Evolutionary conservation across 345 rosid genomes (phyloP).

Genomic region (Rhodomyrtus tomentosa): DNA sequence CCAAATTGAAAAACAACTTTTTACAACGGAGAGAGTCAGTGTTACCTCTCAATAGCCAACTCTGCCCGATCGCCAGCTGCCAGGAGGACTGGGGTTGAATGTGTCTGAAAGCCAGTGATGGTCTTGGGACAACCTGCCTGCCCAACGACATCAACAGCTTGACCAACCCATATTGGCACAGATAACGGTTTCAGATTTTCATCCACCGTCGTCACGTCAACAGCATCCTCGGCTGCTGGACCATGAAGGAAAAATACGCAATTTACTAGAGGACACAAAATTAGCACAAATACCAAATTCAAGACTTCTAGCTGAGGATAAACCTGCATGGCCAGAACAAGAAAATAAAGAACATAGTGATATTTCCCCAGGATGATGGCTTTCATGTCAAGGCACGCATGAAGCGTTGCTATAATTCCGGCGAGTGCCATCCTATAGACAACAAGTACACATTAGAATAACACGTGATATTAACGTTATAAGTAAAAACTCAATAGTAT

Average conservation of each 20-base stretch:
- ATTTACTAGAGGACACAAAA: background rate
- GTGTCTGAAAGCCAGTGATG: slow-evolving; percentile 95
- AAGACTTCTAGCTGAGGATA: background rate
- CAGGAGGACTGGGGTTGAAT: slow-evolving; percentile 85
- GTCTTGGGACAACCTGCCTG: slow-evolving; percentile 97
- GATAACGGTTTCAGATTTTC: slow-evolving; percentile 72
- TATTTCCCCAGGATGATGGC: slow-evolving; percentile 75
- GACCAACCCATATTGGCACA: slow-evolving; percentile 85
- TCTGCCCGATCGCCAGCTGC: slow-evolving; percentile 97
- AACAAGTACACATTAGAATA: background rate
- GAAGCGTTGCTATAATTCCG: slow-evolving; percentile 68
- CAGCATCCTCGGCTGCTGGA: slow-evolving; percentile 83
- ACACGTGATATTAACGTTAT: no score
- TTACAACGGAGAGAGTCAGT: background rate
- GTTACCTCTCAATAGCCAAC: slow-evolving; percentile 82
- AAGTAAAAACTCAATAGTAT: background rate
- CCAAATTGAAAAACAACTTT: background rate
- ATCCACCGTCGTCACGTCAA: slow-evolving; percentile 79
- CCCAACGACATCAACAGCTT: slow-evolving; percentile 96
- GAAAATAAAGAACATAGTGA: slow-evolving; percentile 82
- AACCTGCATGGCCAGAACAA: slow-evolving; percentile 96
- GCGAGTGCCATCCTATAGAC: slow-evolving; percentile 70
- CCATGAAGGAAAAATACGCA: background rate
- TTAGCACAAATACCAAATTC: background rate
- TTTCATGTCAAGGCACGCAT: slow-evolving; percentile 88